phyloP scores from a whole-genome alignment of 2,329 filamentous ascomycete species.

The Cadophora luteo-olivacea region DNA sequence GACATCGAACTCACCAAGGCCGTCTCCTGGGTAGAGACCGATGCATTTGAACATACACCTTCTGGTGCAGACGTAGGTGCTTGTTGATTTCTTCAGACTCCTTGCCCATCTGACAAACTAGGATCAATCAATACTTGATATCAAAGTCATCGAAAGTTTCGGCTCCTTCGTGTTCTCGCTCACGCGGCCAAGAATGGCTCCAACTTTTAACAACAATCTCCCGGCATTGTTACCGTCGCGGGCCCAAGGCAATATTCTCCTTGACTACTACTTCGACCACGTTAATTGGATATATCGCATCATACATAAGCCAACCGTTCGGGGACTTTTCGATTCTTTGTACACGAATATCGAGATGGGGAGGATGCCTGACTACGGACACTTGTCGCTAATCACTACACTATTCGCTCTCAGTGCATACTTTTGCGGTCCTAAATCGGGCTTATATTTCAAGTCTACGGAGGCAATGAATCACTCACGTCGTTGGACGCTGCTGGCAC shows the following conservation, averaged over 20 bases:
- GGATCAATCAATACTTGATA: slow-evolving; percentile 15
- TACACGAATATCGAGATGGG: slow-evolving; percentile 31
- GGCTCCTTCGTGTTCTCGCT: slow-evolving; percentile 28
- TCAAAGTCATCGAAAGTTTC: slow-evolving; percentile 29
- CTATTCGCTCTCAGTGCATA: slow-evolving; percentile 35
- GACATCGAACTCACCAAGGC: slow-evolving; percentile 29
- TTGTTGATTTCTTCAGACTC: neutral
- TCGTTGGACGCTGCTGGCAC: slow-evolving; percentile 32
- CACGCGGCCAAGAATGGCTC: slow-evolving; percentile 13
- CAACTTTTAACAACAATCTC: slow-evolving; percentile 22
- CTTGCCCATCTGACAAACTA: neutral
- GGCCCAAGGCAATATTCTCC: slow-evolving; percentile 24
- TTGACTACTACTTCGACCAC: slow-evolving; percentile 33
- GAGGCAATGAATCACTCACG: slow-evolving; percentile 21
- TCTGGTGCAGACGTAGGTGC: slow-evolving; percentile 20
- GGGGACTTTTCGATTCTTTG: slow-evolving; percentile 22
- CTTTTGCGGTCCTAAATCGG: slow-evolving; percentile 25
- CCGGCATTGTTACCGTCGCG: slow-evolving; percentile 29
- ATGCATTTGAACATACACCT: slow-evolving; percentile 33
- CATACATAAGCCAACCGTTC: slow-evolving; percentile 36
- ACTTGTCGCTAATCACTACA: slow-evolving; percentile 32
- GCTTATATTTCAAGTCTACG: slow-evolving; percentile 17
- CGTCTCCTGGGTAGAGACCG: slow-evolving; percentile 30
- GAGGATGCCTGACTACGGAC: slow-evolving; percentile 25
- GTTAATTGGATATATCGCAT: slow-evolving; percentile 38